These are phyloP conservation scores for Styphnolobium japonicum DNA, from an alignment of 306 rosid genomes.

Conservation along the genomic window DNA sequence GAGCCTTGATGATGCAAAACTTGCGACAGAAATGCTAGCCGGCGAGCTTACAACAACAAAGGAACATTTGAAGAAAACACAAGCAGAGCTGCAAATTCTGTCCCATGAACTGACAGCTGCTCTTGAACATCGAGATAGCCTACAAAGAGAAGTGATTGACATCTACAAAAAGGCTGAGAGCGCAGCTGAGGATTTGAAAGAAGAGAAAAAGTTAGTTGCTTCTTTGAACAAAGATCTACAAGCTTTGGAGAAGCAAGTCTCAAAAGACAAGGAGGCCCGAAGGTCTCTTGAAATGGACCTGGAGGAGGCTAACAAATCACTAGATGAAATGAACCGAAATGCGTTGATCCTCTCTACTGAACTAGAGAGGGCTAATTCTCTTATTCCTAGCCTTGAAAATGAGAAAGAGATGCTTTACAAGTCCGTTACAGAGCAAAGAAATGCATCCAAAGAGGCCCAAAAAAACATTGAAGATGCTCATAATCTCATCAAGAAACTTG, in stretches of 20 bases:
- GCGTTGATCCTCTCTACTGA: slow-evolving; percentile 58
- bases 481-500: slow-evolving; percentile 63
- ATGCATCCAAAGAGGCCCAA: slow-evolving; percentile 50
- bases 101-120: slow-evolving; percentile 47
- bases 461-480: slow-evolving; percentile 89
- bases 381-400: slow-evolving; percentile 56
- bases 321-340: slow-evolving; percentile 76
- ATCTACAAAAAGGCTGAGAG: slow-evolving; percentile 65
- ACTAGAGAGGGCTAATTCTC: slow-evolving; percentile 53
- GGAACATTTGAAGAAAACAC: slow-evolving; percentile 49
- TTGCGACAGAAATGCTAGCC: slow-evolving; percentile 39
- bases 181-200: slow-evolving; percentile 49
- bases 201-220: slow-evolving; percentile 55
- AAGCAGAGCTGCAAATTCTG: slow-evolving; percentile 47
- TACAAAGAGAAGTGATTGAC: slow-evolving; percentile 62
- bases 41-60: slow-evolving; percentile 53
- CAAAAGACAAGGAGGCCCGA: slow-evolving; percentile 51
- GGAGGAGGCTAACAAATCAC: slow-evolving; percentile 73
- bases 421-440: slow-evolving; percentile 60
- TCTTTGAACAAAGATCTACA: slow-evolving; percentile 53
- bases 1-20: slow-evolving; percentile 56
- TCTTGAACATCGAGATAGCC: slow-evolving; percentile 50
- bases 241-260: slow-evolving; percentile 62
- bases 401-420: slow-evolving; percentile 65
- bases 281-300: slow-evolving; percentile 63